Percentiles rank a stretch among this genome's conserved stretches.
Evolutionary conservation across 768 basidiomycete genomes (phyloP).

Genomic region (Chiua virens): DNA sequence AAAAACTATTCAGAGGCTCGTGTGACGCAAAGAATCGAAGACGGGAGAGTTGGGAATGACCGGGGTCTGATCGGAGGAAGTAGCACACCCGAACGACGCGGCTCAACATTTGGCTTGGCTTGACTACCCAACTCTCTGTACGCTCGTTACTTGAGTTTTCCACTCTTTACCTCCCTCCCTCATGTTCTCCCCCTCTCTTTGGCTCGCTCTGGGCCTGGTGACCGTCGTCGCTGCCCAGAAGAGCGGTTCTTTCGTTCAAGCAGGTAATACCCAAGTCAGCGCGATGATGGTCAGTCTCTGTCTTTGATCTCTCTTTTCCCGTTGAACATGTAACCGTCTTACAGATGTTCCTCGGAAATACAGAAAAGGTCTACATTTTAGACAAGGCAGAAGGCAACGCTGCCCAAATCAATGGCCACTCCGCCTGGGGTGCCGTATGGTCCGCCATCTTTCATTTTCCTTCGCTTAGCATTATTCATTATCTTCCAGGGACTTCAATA

Average conservation of each 20-base stretch:
- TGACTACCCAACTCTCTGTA: conserved; percentile 5
- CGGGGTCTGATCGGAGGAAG: background rate
- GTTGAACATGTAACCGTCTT: background rate
- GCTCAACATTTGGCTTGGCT: background rate
- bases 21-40: too few relatives aligned
- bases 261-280: conserved; percentile 41
- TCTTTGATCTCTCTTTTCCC: background rate
- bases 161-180: conserved; percentile 6
- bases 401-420: conserved; percentile 62
- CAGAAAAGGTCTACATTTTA: conserved; percentile 83
- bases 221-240: conserved; percentile 27
- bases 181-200: conserved; percentile 35
- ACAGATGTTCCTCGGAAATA: conserved; percentile 80
- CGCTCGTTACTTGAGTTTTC: conserved; percentile 10
- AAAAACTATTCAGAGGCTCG: too few relatives aligned
- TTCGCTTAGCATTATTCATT: background rate
- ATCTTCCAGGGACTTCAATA: conserved; percentile 23
- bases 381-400: conserved; percentile 87
- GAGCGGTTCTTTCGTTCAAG: conserved; percentile 24
- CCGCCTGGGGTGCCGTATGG: conserved; percentile 77
- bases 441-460: conserved; percentile 14
- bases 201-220: conserved; percentile 49
- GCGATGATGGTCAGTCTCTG: conserved; percentile 51
- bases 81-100: too few relatives aligned
- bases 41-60: too few relatives aligned